phyloP scores from a whole-genome alignment of 805 yeast genomes.

The Metschnikowia dekortorum region DNA sequence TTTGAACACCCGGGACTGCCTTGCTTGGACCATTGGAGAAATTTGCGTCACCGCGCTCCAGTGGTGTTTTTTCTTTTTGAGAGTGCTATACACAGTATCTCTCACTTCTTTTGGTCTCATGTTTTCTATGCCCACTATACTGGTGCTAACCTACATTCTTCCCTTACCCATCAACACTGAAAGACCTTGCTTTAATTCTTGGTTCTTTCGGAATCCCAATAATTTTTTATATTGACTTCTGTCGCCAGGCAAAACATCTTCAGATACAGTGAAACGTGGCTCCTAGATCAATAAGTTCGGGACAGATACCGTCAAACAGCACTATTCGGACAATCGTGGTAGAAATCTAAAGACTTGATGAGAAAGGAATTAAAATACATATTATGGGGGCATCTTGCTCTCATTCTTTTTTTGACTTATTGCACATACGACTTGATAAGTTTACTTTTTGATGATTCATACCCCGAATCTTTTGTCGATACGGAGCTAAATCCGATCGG shows the following conservation, averaged over 20 bases:
- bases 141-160: not conserved
- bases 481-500: slow-evolving; percentile 57
- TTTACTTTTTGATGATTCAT: slow-evolving; percentile 67
- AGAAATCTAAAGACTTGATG: slow-evolving; percentile 32
- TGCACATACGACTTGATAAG: slow-evolving; percentile 69
- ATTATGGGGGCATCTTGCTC: slow-evolving; percentile 53
- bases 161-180: not conserved
- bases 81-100: not conserved
- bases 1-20: not conserved
- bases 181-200: not conserved
- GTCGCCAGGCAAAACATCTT: not conserved
- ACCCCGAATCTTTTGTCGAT: slow-evolving; percentile 57
- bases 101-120: slow-evolving; percentile 1
- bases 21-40: slow-evolving; percentile 1
- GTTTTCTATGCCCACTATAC: not conserved
- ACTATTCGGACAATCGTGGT: not conserved
- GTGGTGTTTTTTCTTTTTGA: slow-evolving; percentile 2
- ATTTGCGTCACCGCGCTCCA: slow-evolving; percentile 3
- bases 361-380: slow-evolving; percentile 63
- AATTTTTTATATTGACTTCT: not conserved
- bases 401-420: slow-evolving; percentile 53
- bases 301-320: not conserved
- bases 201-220: not conserved
- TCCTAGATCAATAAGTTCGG: not conserved
- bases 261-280: not conserved